Conservation (phyloP, 257 asterid species). For the Cruciata laevipes region DNA sequence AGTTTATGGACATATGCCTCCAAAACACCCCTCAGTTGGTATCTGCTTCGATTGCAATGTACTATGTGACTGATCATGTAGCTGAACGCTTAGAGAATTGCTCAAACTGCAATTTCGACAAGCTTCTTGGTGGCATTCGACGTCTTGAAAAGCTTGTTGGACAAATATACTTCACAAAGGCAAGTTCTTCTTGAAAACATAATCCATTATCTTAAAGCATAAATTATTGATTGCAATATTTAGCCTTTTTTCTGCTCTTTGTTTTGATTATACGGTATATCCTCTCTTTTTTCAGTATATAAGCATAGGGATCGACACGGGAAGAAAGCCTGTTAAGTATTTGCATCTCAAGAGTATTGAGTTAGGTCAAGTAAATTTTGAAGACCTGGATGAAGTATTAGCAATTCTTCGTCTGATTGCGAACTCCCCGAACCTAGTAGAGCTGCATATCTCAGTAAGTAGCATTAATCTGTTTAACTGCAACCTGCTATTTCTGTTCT, state of each 20-base stretch:
- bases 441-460: constrained; percentile 74
- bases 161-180: constrained; percentile 82
- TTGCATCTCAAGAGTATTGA: constrained; percentile 58
- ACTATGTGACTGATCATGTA: constrained; percentile 61
- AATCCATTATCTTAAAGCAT: background rate
- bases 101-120: constrained; percentile 66
- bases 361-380: constrained; percentile 81
- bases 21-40: constrained; percentile 60
- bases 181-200: constrained; percentile 17
- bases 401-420: constrained; percentile 68
- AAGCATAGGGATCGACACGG: constrained; percentile 52
- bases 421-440: constrained; percentile 61
- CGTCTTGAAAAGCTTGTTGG: constrained; percentile 76
- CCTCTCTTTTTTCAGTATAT: constrained; percentile 39
- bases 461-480: constrained; percentile 1
- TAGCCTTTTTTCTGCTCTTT: background rate
- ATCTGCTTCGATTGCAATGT: constrained; percentile 54
- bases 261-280: background rate
- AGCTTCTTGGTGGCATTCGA: constrained; percentile 78
- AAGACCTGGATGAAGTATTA: constrained; percentile 57
- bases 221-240: background rate
- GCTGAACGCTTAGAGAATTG: constrained; percentile 69
- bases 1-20: constrained; percentile 69
- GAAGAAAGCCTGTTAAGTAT: constrained; percentile 34
- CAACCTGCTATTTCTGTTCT: background rate